Conservation (phyloP, 768 basidiomycete genomes). For the Amylocystis lapponica region DNA sequence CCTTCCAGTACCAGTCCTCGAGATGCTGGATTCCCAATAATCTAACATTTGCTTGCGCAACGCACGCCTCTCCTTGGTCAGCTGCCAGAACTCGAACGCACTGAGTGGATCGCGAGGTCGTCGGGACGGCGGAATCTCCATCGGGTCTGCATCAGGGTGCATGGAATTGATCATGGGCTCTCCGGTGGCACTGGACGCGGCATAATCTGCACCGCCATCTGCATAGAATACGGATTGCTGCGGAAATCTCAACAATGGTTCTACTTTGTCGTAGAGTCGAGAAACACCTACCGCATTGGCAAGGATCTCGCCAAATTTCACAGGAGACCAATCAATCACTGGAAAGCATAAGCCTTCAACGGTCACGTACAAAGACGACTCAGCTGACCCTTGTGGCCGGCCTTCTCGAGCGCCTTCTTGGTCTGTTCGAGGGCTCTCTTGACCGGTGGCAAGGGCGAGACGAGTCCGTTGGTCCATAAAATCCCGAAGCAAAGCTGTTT, state of each 20-base stretch:
- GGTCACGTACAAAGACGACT: too few species aligned
- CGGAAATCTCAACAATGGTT: too few species aligned
- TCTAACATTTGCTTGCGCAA: slow-evolving; percentile 54
- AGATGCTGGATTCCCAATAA: slow-evolving; percentile 52
- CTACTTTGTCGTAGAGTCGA: too few species aligned
- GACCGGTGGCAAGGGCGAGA: slow-evolving; percentile 61
- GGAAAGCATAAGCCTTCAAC: neutral
- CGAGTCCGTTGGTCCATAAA: slow-evolving; percentile 61
- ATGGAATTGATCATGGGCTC: slow-evolving; percentile 22
- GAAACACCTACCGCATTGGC: too few species aligned
- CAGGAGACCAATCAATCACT: slow-evolving; percentile 81
- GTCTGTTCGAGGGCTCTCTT: slow-evolving; percentile 50
- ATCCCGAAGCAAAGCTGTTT: slow-evolving; percentile 45
- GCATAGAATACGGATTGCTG: slow-evolving; percentile 7
- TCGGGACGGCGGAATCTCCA: too few species aligned
- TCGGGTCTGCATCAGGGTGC: slow-evolving; percentile 10
- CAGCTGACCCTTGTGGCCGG: slow-evolving; percentile 64
- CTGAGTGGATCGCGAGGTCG: too few species aligned
- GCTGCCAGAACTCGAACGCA: slow-evolving; percentile 64
- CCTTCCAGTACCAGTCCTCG: slow-evolving; percentile 56
- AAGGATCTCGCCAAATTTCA: too few species aligned
- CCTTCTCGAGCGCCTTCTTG: slow-evolving; percentile 49
- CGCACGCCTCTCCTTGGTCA: slow-evolving; percentile 45
- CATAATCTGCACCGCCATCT: slow-evolving; percentile 11
- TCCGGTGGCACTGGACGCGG: slow-evolving; percentile 11